Evolutionary conservation across 805 yeast species (phyloP), one percentile per base, ranked within the genome.

Genomic region (Candida broadrunensis): DNA sequence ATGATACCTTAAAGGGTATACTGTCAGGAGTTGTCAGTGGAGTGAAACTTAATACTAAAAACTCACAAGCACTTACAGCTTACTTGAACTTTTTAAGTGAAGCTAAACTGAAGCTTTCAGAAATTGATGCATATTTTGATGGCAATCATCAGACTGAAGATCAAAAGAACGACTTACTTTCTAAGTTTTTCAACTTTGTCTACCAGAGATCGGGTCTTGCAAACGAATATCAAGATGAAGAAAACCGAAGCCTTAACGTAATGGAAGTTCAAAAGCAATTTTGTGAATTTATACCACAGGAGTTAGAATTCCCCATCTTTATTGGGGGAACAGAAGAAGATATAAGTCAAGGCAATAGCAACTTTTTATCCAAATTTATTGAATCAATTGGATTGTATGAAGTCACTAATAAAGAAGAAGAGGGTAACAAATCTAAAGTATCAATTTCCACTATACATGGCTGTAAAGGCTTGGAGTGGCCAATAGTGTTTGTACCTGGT

Each of bases 391-490:
- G 69, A 7, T 46, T 67, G 21, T 61, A 60, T 44, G 72, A 67
- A 37, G 39, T 50, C 2, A 47, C 50, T 12, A 65, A 58, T 3
- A 50, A 47, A 5, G 55, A 53, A 14, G 51, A 47, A 13, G 44
- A 43, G 14, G 24, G 6, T 21, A 9, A 21, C 9, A 47, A 47
- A 5, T 32, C 39, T 2, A 61, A 55, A 44, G 66, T 52, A 38
- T 62, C 72, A 4, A 39, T 91, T 0, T 84, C 95, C 0, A 93
- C 98, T 0, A 84, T 91, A 11, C 99, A 91, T 57, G 88, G 89
- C 0, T 81, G 97, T 1, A 91, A 91, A 58, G 99, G 99, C 1
- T 68, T 90, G 2, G 99, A 91, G 57, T 91, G 98, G 97, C 91
- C 96, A 0, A 78, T 87, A 12, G 97, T 91, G 0, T 87, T 88